Percentiles rank a stretch among this genome's conserved stretches.
Conservation (phyloP, 768 basidiomycete species). For the Lactarius quietus region DNA sequence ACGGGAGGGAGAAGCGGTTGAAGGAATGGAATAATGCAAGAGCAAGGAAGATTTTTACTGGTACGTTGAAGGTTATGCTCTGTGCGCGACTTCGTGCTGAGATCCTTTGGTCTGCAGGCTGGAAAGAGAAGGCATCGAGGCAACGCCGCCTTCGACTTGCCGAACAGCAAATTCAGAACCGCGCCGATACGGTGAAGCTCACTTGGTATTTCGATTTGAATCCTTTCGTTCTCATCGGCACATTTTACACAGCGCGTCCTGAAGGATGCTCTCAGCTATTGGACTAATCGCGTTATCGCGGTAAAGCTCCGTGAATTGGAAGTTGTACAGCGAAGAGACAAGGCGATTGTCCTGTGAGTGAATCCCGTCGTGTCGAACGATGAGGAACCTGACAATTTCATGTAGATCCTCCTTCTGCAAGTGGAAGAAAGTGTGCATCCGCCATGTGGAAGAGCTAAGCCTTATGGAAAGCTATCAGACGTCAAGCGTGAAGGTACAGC, state of each 20-base stretch:
- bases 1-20: constrained; percentile 43
- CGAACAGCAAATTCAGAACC: constrained; percentile 20
- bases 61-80: constrained; percentile 29
- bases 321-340: constrained; percentile 46
- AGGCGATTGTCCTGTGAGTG: constrained; percentile 38
- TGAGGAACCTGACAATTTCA: background rate
- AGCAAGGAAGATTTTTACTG: constrained; percentile 36
- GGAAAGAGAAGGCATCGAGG: constrained; percentile 23
- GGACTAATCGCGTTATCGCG: constrained; percentile 73
- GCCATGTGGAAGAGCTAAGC: constrained; percentile 66
- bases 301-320: constrained; percentile 73
- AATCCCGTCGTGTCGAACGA: background rate
- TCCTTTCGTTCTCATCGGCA: background rate
- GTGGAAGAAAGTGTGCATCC: constrained; percentile 61
- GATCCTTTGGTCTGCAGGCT: constrained; percentile 9
- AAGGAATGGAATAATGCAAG: constrained; percentile 41
- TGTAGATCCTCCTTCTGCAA: constrained; percentile 56
- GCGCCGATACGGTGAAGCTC: constrained; percentile 9
- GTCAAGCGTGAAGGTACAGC: constrained; percentile 72
- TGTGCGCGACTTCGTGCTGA: background rate
- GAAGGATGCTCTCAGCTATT: constrained; percentile 45
- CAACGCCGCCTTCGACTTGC: constrained; percentile 22
- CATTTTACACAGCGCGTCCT: constrained; percentile 46
- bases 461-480: constrained; percentile 82
- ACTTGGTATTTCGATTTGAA: background rate